A percentile compares a stretch with the other conserved stretches of the same genome.
Evolutionary conservation across 768 basidiomycete genomes (phyloP).

Genomic region (Boletus rufocinnamomeus): DNA sequence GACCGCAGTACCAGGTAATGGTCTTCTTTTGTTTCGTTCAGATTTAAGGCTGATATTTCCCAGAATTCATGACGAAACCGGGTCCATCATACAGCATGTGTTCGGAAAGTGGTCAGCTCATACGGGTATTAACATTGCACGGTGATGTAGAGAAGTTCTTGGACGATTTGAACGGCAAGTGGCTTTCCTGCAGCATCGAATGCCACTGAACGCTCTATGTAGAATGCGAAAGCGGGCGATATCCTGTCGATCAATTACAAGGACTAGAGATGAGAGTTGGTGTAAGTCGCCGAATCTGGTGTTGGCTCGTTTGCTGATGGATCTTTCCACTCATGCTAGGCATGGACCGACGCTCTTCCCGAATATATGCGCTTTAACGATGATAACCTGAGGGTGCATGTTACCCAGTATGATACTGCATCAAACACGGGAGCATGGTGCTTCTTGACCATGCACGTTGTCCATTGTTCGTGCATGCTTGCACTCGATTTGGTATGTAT

Average conservation of each 20-base stretch:
- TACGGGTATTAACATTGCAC: slow-evolving; percentile 68
- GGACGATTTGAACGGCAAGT: slow-evolving; percentile 51
- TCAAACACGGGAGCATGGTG: slow-evolving; percentile 83
- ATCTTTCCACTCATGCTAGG: slow-evolving; percentile 37
- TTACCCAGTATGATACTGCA: slow-evolving; percentile 77
- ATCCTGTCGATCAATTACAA: slow-evolving; percentile 38
- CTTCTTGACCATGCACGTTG: slow-evolving; percentile 72
- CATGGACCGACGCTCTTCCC: slow-evolving; percentile 69
- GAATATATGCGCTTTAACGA: slow-evolving; percentile 71
- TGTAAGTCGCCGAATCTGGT: slow-evolving; percentile 15
- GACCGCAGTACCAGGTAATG: slow-evolving; percentile 35
- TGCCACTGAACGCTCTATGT: slow-evolving; percentile 27
- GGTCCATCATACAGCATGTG: slow-evolving; percentile 53
- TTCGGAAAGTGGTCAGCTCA: slow-evolving; percentile 71
- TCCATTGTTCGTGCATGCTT: slow-evolving; percentile 68
- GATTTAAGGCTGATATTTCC: slow-evolving; percentile 6
- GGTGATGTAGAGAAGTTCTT: slow-evolving; percentile 58
- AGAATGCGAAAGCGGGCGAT: slow-evolving; percentile 31
- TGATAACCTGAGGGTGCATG: slow-evolving; percentile 65
- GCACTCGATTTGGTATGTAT: slow-evolving; percentile 62
- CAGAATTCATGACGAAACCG: slow-evolving; percentile 70
- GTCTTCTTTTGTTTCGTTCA: background rate
- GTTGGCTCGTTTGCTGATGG: slow-evolving; percentile 6
- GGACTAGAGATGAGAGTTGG: slow-evolving; percentile 50
- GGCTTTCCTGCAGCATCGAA: background rate